phyloP scores from a whole-genome alignment of 352 stramenopile genomes.

The Plasmopara viticola region DNA sequence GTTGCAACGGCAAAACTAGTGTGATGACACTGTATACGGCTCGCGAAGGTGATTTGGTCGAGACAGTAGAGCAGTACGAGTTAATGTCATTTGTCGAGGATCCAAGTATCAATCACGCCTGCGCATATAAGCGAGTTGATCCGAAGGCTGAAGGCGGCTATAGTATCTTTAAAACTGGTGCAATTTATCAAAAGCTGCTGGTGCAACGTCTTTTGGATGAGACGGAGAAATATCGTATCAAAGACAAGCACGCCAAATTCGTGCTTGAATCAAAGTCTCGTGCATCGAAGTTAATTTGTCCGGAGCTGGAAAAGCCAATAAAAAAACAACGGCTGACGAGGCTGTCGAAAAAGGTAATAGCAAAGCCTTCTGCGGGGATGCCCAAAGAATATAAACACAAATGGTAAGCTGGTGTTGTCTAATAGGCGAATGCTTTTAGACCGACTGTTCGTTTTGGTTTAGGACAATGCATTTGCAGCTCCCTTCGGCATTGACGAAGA shows the following conservation, averaged over 20 bases:
- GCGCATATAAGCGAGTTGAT: conserved; percentile 35
- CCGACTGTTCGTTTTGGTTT: conserved; percentile 5
- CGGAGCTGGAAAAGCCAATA: conserved; percentile 10
- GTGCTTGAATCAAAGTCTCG: conserved; percentile 67
- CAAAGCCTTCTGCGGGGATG: conserved; percentile 9
- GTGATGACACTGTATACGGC: conserved; percentile 37
- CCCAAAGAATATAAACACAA: conserved; percentile 19
- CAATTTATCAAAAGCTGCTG: conserved; percentile 74
- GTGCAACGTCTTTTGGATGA: conserved; percentile 71
- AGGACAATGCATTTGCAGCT: conserved; percentile 19
- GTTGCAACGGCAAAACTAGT: conserved; percentile 38
- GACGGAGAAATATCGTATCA: conserved; percentile 75
- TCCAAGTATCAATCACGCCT: conserved; percentile 58
- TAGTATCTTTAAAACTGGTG: conserved; percentile 47
- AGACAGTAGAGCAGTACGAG: conserved; percentile 48
- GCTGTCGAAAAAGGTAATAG: conserved; percentile 6
- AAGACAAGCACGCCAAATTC: conserved; percentile 69
- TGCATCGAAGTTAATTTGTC: conserved; percentile 54
- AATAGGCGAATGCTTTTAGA: not conserved
- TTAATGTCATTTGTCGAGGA: conserved; percentile 73
- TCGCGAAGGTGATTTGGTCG: conserved; percentile 10
- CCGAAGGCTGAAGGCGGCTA: conserved; percentile 25
- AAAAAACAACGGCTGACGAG: conserved; percentile 21
- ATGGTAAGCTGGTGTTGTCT: conserved; percentile 11
- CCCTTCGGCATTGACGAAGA: conserved; percentile 32